Conservation (phyloP, 345 rosid species). For the Barbarea vulgaris region DNA sequence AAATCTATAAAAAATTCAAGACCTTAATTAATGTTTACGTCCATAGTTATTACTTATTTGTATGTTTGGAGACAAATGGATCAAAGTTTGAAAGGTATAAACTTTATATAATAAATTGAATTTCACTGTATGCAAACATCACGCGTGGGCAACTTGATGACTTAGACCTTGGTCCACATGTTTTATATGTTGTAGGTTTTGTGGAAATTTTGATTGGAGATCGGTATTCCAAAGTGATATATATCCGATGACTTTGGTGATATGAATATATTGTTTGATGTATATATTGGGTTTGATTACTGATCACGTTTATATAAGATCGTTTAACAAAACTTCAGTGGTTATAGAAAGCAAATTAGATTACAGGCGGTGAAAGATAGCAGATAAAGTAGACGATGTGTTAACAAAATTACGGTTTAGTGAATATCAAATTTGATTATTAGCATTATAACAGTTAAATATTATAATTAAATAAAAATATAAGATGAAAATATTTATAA, state of each 20-base stretch:
- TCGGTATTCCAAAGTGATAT: too few species aligned
- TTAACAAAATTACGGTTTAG: too few species aligned
- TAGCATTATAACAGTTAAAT: too few species aligned
- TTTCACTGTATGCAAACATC: not conserved
- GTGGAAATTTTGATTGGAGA: not conserved
- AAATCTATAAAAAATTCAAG: not conserved
- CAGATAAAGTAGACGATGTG: not conserved
- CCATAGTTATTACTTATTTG: not conserved
- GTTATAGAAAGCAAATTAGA: not conserved
- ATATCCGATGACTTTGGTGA: not conserved
- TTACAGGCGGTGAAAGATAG: not conserved
- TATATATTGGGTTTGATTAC: too few species aligned
- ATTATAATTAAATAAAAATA: too few species aligned
- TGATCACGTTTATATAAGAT: too few species aligned
- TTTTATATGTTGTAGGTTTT: not conserved
- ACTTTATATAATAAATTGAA: not conserved
- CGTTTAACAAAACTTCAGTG: too few species aligned
- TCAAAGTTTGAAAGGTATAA: too few species aligned
- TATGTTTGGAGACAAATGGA: not conserved
- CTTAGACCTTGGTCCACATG: not conserved
- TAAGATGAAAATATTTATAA: too few species aligned
- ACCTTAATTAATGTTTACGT: not conserved
- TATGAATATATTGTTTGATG: not conserved
- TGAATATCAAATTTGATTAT: too few species aligned
- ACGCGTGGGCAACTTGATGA: not conserved